Evolutionary conservation across 192 early-diverging fungal genomes (phyloP), one percentile per base, ranked within the genome.

Genomic region (Backusella luteola): DNA sequence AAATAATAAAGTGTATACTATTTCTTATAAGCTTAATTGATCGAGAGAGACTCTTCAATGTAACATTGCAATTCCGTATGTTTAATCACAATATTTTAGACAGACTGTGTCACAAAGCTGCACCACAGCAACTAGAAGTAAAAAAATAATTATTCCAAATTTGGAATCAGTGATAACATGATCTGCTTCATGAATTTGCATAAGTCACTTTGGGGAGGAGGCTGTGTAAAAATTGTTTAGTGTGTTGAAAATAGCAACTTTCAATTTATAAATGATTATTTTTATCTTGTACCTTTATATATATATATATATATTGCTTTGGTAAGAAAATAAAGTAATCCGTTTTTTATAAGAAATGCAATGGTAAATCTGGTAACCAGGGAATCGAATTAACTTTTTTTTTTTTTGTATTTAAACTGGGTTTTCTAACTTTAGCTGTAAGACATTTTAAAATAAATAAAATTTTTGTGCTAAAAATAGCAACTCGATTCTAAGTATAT

Each of bases 381-480:
- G 56, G 3, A 29, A 29, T 8, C 11, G 42, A 44, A 63, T 8
- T 12, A 63, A 0, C 3, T 26, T 63, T 23, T 53, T 53, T n/a
- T 53, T 53, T 53, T 8, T 39, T 39, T 39, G 3, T 7, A 9
- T 56, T n/a, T 56, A 8, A 59, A 23, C n/a, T 59, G 23, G 56
- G 56, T 59, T 59, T 49, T 59, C 56, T 59, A 59, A 59, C 56
- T 59, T 59, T 59, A 59, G 56, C 12, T 29, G 6, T 26, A 59
- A 59, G 56, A 59, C 56, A 59, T 63, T 63, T 63, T 59, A 59
- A 59, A 59, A 59, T 23, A 59, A 59, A 59, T 26, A 59, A 63
- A 56, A 29, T 5, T 21, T 63, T 26, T 63, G 56, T 63, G 12
- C 56, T 63, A 63, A 63, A 63, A 63, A 63, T 63, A 63, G 15